Evolutionary conservation across 176 grass and related monocot species (phyloP).

Genomic region (Phyllostachys edulis): DNA sequence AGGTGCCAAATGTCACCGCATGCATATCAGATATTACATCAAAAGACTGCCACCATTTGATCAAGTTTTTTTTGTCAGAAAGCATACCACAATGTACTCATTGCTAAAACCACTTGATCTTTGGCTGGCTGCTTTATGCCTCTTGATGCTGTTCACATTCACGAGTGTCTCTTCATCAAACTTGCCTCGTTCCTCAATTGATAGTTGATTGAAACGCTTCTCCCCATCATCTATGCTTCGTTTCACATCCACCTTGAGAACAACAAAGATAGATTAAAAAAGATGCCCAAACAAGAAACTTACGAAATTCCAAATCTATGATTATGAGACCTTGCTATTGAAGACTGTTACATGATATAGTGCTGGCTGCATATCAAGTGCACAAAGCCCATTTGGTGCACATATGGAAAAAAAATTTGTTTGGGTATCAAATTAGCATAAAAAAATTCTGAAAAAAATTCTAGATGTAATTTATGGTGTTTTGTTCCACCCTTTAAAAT

Average conservation of each 20-base stretch:
- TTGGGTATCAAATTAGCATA: too few species aligned
- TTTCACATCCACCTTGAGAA: constrained; percentile 84
- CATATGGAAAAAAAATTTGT: too few species aligned
- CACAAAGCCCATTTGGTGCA: too few species aligned
- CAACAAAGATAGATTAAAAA: background rate
- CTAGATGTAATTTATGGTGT: too few species aligned
- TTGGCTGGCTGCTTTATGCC: constrained; percentile 65
- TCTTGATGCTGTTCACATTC: constrained; percentile 96
- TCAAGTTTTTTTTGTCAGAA: background rate
- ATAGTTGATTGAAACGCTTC: constrained; percentile 94
- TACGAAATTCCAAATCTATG: background rate
- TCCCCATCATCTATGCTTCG: constrained; percentile 85
- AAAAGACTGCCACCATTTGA: background rate
- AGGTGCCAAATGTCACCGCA: constrained; percentile 2
- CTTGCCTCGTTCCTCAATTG: constrained; percentile 96
- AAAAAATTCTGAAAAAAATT: too few species aligned
- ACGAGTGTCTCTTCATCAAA: constrained; percentile 99
- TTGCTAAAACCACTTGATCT: constrained; percentile 80
- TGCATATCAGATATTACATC: background rate
- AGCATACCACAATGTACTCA: constrained; percentile 96
- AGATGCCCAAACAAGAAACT: constrained; percentile 17
- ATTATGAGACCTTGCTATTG: background rate
- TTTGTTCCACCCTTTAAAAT: too few species aligned
- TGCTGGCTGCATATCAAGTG: too few species aligned
- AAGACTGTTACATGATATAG: constrained; percentile 11